Evolutionary conservation across 1,284 basidiomycete genomes (phyloP).

Genomic region (Singerocomus inundabilis): DNA sequence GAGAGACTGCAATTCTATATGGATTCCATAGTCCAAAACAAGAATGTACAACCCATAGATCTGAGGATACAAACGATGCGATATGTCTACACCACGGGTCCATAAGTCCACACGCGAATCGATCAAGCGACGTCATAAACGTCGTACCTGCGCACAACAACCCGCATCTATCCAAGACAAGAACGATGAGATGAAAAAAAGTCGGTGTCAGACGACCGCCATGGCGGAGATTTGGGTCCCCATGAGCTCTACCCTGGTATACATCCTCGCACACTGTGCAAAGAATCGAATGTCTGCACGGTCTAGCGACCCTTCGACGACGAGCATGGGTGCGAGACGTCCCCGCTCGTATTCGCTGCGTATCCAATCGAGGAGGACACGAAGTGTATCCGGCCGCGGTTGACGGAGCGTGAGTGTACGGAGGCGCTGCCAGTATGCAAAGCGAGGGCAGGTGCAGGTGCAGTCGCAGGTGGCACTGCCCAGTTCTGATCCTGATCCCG

Average conservation of each 20-base stretch:
- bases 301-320: conserved; percentile 18
- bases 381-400: conserved; percentile 23
- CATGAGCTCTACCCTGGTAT: conserved; percentile 21
- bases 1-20: too few relatives aligned
- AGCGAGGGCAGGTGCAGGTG: not conserved
- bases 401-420: conserved; percentile 23
- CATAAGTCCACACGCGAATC: not conserved
- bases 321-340: conserved; percentile 12
- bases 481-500: conserved; percentile 2
- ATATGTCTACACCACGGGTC: not conserved
- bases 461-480: not conserved
- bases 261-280: conserved; percentile 10
- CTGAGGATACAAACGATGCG: conserved; percentile 8
- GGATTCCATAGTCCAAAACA: too few relatives aligned
- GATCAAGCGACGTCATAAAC: not conserved
- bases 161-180: not conserved
- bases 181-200: not conserved
- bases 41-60: not conserved
- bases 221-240: not conserved
- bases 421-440: conserved; percentile 21
- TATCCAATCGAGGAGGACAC: conserved; percentile 24
- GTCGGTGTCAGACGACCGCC: not conserved
- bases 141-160: not conserved
- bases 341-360: conserved; percentile 12
- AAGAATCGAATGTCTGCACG: conserved; percentile 21